A percentile compares a stretch with the other conserved stretches of the same genome.
These are phyloP conservation scores for Dispira simplex DNA, from an alignment of 192 early-diverging fungal genomes.

Conservation along the genomic window DNA sequence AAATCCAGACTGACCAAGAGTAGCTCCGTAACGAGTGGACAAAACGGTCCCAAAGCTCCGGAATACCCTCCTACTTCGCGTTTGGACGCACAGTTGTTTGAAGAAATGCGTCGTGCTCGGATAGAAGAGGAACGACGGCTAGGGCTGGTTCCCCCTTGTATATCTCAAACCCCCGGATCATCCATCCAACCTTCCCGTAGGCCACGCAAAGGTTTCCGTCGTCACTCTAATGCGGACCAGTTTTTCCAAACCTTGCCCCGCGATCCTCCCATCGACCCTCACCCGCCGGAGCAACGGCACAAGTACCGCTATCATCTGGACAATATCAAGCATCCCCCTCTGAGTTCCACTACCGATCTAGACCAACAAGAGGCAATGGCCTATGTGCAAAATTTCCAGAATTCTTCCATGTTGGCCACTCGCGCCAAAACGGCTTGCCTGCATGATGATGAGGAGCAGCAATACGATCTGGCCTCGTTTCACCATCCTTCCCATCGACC, in stretches of 20 bases:
- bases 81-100: background rate
- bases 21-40: background rate
- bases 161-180: background rate
- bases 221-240: background rate
- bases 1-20: background rate
- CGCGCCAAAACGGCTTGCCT: background rate
- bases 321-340: background rate
- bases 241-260: background rate
- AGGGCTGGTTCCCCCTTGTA: background rate
- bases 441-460: too few relatives aligned
- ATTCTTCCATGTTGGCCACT: background rate
- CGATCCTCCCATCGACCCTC: background rate
- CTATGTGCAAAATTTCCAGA: background rate
- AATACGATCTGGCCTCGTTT: too few relatives aligned
- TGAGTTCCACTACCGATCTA: background rate
- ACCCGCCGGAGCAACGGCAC: background rate
- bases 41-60: background rate
- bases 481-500: too few relatives aligned
- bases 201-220: background rate
- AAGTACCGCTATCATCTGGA: background rate
- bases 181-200: background rate
- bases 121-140: background rate
- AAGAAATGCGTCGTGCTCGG: constrained; percentile 8
- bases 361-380: background rate
- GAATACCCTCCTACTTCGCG: background rate